Evolutionary conservation across 805 yeast genomes (phyloP).

Genomic region (Lachancea fermentati): DNA sequence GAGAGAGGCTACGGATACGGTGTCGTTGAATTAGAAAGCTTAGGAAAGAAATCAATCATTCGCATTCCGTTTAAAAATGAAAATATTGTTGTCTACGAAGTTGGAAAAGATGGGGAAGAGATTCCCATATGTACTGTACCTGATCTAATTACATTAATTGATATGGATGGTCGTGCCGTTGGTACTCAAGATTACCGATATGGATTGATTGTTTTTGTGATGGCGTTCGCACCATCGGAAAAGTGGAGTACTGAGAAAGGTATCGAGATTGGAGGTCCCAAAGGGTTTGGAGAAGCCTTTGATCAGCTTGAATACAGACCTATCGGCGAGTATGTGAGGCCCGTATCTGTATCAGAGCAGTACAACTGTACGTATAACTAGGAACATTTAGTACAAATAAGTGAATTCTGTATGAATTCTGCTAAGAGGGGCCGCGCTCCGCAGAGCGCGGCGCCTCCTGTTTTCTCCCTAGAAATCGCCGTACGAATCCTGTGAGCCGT

Average conservation of each 20-base stretch:
- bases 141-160: conserved; percentile 40
- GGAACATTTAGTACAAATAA: too few relatives aligned
- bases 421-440: too few relatives aligned
- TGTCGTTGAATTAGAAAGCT: conserved; percentile 34
- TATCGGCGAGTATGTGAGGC: conserved; percentile 33
- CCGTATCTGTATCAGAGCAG: conserved; percentile 38
- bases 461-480: too few relatives aligned
- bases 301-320: conserved; percentile 36
- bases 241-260: conserved; percentile 36
- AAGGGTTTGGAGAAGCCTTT: conserved; percentile 34
- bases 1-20: conserved; percentile 43
- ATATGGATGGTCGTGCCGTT: conserved; percentile 40
- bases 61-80: conserved; percentile 46
- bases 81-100: conserved; percentile 35
- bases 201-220: conserved; percentile 40
- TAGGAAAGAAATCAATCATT: conserved; percentile 15
- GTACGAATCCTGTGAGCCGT: too few relatives aligned
- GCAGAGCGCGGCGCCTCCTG: too few relatives aligned
- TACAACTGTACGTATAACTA: conserved; percentile 14
- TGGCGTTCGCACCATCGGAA: conserved; percentile 36
- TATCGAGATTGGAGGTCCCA: conserved; percentile 39
- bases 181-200: conserved; percentile 46
- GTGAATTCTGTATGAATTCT: too few relatives aligned
- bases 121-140: conserved; percentile 40
- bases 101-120: conserved; percentile 17